Evolutionary conservation across 495 filamentous ascomycete species (phyloP), one percentile per base, ranked within the genome.

Genomic region (Penicillium psychrofluorescens): DNA sequence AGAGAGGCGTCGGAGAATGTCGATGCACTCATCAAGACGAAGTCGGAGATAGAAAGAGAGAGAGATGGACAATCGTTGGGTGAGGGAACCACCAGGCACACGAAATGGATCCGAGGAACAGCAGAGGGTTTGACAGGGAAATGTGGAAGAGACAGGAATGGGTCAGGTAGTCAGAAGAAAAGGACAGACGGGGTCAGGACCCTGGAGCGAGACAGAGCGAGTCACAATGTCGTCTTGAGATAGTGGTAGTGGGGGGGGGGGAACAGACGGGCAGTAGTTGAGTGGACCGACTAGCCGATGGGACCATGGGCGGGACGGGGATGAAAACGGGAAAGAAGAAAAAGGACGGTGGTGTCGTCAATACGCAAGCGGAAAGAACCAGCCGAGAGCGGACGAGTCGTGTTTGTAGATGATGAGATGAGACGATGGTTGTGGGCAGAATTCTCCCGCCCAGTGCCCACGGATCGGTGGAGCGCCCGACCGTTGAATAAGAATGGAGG

Each of bases 11-110:
- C 68, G 54, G 66, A 45, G 50, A 59, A 70, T 55, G 66, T 66
- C 63, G 64, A 59, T 58, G 61, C 64, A 70, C 65, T 72, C 66
- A 70, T 72, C 59, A 67, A 72, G 68, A 61, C 66, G 62, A 62
- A 34, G 8, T 35, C 31, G 14, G 2, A 8, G 40, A 8, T 4
- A 9, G 15, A 51, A 41, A 42, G 34, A 31, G 35, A 30, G 41
- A 30, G 38, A n/a, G 13, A 4, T 47, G 40, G 35, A 50, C 7
- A 10, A 34, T 22, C 22, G 22, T 0, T 0, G 22, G 22, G 22
- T 22, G 22, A 22, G 22, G 3, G 22, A 22, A 22, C 22, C 22
- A 22, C 22, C 22, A 22, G 22, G 22, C 22, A 34, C 32, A 12
- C 10, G 10, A 10, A 10, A 12, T 34, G 9, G 32, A 34, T 34